Conservation (phyloP, 2,329 filamentous ascomycete genomes). For the Cladosporium sp. region DNA sequence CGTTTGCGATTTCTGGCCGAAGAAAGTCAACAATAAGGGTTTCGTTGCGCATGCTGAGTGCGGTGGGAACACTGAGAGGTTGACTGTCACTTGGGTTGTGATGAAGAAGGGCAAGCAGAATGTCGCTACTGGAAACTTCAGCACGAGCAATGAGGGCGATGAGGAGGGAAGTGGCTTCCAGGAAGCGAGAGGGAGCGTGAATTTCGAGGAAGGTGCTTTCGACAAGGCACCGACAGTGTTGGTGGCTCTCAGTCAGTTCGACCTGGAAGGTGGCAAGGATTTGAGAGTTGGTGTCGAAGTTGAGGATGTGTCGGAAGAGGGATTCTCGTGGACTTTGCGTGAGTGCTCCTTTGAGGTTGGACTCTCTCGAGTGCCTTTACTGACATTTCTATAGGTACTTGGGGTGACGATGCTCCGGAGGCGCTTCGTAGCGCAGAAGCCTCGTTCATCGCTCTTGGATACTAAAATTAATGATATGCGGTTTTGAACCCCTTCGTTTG, state of each 20-base stretch:
- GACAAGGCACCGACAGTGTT: slow-evolving; percentile 16
- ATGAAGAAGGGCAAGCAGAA: slow-evolving; percentile 17
- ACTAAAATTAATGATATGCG: neutral
- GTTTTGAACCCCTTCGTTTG: too few species aligned
- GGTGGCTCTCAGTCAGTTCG: slow-evolving; percentile 11
- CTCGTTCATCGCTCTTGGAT: slow-evolving; percentile 10
- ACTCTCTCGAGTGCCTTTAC: too few species aligned
- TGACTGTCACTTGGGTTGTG: slow-evolving; percentile 16
- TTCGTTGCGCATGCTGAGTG: slow-evolving; percentile 17
- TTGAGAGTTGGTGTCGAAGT: slow-evolving; percentile 12
- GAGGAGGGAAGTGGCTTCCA: neutral
- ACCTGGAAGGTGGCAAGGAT: slow-evolving; percentile 6
- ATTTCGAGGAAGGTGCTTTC: slow-evolving; percentile 15
- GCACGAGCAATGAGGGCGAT: slow-evolving; percentile 7
- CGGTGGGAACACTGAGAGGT: slow-evolving; percentile 13
- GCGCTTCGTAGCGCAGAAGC: slow-evolving; percentile 8
- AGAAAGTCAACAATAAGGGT: slow-evolving; percentile 13
- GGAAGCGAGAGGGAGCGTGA: slow-evolving; percentile 9
- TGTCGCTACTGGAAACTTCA: slow-evolving; percentile 17
- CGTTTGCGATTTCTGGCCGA: slow-evolving; percentile 14
- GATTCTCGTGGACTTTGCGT: slow-evolving; percentile 11
- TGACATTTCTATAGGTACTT: slow-evolving; percentile 7
- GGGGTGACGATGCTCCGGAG: slow-evolving; percentile 4
- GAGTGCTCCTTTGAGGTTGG: neutral
- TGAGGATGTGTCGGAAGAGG: slow-evolving; percentile 4